Conservation (phyloP, 352 stramenopile genomes). For the Pilasporangium apinafurcum region DNA sequence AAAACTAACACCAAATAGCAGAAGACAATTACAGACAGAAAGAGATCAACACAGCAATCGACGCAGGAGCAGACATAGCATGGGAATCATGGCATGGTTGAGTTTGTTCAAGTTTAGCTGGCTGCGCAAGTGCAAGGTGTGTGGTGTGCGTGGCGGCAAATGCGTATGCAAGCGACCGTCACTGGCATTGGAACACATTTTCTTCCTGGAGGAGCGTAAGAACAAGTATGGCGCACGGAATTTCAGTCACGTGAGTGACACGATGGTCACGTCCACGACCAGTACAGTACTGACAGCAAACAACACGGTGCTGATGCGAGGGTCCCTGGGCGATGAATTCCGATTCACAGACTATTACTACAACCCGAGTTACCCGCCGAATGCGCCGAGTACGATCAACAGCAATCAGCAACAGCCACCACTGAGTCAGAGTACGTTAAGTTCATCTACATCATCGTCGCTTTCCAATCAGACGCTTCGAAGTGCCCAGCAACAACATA, state of each 20-base stretch:
- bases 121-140: slow-evolving; percentile 61
- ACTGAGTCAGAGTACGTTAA: no score
- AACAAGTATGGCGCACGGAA: slow-evolving; percentile 72
- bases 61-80: slow-evolving; percentile 10
- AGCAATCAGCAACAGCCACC: slow-evolving; percentile 2
- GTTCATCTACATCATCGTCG: no score
- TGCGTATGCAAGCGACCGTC: slow-evolving; percentile 65
- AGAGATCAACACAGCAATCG: background rate
- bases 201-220: slow-evolving; percentile 78
- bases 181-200: slow-evolving; percentile 72
- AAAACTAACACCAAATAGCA: background rate
- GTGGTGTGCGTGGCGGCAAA: slow-evolving; percentile 51
- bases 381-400: background rate
- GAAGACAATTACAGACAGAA: background rate
- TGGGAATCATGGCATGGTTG: slow-evolving; percentile 58
- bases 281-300: slow-evolving; percentile 10
- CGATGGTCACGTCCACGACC: slow-evolving; percentile 27
- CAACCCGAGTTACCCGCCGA: slow-evolving; percentile 13
- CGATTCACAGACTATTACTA: slow-evolving; percentile 20
- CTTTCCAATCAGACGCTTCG: no score
- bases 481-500: no score
- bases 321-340: slow-evolving; percentile 25
- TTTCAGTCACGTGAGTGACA: slow-evolving; percentile 77
- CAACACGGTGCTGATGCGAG: slow-evolving; percentile 38
- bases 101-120: slow-evolving; percentile 60